These are phyloP conservation scores for Mucor racemosus DNA, from an alignment of 371 early-diverging fungal genomes.

Conservation along the genomic window DNA sequence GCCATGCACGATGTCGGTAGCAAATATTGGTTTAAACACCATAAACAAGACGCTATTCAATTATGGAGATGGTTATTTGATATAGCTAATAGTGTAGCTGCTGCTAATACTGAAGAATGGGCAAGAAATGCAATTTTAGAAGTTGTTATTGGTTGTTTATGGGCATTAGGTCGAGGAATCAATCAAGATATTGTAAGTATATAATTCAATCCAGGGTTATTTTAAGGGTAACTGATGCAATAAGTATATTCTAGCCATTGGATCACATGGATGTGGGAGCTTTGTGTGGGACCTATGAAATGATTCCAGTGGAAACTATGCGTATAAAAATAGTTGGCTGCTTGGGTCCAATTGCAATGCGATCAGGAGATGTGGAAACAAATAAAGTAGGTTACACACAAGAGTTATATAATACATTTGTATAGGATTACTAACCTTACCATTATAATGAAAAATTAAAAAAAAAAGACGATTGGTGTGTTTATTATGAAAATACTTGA, in stretches of 20 bases:
- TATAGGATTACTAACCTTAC: constrained; percentile 1
- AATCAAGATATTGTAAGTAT: constrained; percentile 59
- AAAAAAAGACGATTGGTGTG: constrained; percentile 34
- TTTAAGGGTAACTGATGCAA: constrained; percentile 3
- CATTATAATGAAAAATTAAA: not conserved
- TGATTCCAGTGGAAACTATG: constrained; percentile 55
- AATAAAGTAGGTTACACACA: constrained; percentile 63
- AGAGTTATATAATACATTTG: not conserved
- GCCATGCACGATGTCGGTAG: constrained; percentile 69
- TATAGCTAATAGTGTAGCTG: constrained; percentile 39
- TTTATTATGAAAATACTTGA: constrained; percentile 39
- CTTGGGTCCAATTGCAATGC: constrained; percentile 75
- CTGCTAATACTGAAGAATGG: constrained; percentile 29
- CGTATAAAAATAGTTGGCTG: constrained; percentile 75
- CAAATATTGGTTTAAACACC: constrained; percentile 68
- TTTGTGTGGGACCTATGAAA: constrained; percentile 56
- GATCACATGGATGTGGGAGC: constrained; percentile 52
- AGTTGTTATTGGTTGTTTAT: constrained; percentile 70
- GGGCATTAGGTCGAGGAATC: constrained; percentile 74
- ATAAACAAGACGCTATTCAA: constrained; percentile 56
- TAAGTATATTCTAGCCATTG: constrained; percentile 38
- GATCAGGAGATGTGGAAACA: constrained; percentile 70
- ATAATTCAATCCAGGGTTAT: not conserved
- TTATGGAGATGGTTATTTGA: constrained; percentile 66
- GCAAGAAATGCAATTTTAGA: constrained; percentile 56